These are phyloP conservation scores for Cymbopogon flexuosus DNA, from an alignment of 202 grass and related monocot species.

Conservation along the genomic window DNA sequence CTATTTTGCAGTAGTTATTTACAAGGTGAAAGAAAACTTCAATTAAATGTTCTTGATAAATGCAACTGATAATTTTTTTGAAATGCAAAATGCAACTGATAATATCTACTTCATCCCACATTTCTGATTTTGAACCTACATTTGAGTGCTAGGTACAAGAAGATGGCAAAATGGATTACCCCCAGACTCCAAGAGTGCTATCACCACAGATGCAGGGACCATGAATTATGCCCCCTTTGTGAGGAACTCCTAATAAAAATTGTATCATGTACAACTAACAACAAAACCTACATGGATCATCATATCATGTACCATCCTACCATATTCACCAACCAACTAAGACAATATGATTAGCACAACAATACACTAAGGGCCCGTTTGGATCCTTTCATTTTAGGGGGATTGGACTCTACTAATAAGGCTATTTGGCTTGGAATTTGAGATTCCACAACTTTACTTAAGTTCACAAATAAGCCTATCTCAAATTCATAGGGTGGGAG, in stretches of 20 bases:
- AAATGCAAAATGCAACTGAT: not conserved
- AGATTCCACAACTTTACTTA: no score
- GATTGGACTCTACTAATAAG: no score
- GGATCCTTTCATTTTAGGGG: no score
- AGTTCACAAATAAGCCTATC: no score
- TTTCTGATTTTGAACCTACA: not conserved
- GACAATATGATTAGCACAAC: not conserved
- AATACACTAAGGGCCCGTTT: not conserved
- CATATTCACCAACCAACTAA: conserved; percentile 1
- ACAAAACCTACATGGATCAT: not conserved
- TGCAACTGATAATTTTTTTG: not conserved
- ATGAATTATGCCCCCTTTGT: conserved; percentile 1
- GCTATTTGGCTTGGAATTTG: no score
- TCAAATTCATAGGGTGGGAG: no score
- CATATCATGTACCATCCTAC: not conserved
- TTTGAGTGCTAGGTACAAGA: not conserved
- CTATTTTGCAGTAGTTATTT: conserved; percentile 2
- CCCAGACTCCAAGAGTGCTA: not conserved
- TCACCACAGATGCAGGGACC: not conserved
- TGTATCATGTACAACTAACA: not conserved
- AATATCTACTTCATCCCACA: not conserved
- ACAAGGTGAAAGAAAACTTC: not conserved
- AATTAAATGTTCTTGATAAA: not conserved
- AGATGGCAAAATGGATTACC: not conserved
- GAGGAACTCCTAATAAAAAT: conserved; percentile 4